phyloP scores from a whole-genome alignment of 2,329 filamentous ascomycete genomes.

The Sarocladium brachiariae region DNA sequence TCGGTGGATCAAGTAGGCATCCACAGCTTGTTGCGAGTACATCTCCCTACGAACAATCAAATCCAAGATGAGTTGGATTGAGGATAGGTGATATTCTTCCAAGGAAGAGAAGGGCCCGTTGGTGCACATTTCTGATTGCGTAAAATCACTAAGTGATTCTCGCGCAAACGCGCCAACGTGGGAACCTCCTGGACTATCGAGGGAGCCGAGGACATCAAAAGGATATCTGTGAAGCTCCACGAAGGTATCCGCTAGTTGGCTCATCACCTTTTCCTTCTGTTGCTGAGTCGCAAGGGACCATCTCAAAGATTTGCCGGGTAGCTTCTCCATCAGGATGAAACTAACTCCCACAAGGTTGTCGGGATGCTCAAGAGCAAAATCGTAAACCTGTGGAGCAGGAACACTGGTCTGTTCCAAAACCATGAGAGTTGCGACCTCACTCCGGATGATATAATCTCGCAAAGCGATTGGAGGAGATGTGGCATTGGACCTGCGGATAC shows the following conservation, averaged over 20 bases:
- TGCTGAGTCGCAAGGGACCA: slow-evolving; percentile 26
- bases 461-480: slow-evolving; percentile 28
- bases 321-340: slow-evolving; percentile 36
- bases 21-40: slow-evolving; percentile 25
- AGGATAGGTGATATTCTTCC: slow-evolving; percentile 27
- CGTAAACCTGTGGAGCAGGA: slow-evolving; percentile 30
- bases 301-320: slow-evolving; percentile 29
- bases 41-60: slow-evolving; percentile 29
- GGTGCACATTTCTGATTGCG: slow-evolving; percentile 19
- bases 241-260: slow-evolving; percentile 30
- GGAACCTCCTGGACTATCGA: slow-evolving; percentile 19
- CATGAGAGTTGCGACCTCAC: slow-evolving; percentile 34
- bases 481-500: slow-evolving; percentile 33
- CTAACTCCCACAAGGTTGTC: slow-evolving; percentile 29
- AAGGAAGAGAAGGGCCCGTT: slow-evolving; percentile 28
- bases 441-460: slow-evolving; percentile 29
- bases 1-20: slow-evolving; percentile 33
- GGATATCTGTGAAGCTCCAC: slow-evolving; percentile 30
- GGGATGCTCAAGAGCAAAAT: slow-evolving; percentile 24
- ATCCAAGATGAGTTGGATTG: slow-evolving; percentile 28
- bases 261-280: slow-evolving; percentile 28
- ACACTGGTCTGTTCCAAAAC: slow-evolving; percentile 30
- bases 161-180: slow-evolving; percentile 29
- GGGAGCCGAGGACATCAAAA: slow-evolving; percentile 29
- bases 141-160: slow-evolving; percentile 28